These are phyloP conservation scores for Micromonas pusilla DNA, from an alignment of 139 green algal species.

Conservation along the genomic window DNA sequence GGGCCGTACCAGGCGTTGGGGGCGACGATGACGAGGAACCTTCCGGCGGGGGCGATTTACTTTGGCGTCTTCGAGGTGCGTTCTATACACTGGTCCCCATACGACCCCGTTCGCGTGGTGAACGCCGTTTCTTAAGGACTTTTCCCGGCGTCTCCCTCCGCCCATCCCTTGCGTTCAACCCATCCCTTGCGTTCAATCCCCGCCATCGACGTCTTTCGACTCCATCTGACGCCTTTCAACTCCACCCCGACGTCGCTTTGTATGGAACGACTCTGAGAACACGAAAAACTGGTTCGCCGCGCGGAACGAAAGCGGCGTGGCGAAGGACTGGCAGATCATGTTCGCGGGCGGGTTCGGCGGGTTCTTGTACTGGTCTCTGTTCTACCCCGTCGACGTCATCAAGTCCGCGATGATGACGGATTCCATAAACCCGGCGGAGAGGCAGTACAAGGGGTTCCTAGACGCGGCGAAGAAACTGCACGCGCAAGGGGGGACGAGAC, in stretches of 20 bases:
- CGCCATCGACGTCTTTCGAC: too few relatives aligned
- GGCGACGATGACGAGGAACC: slow-evolving; percentile 80
- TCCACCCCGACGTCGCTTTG: too few relatives aligned
- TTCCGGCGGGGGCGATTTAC: slow-evolving; percentile 85
- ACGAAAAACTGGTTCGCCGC: slow-evolving; percentile 59
- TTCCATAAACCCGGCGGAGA: slow-evolving; percentile 55
- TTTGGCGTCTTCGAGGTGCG: slow-evolving; percentile 87
- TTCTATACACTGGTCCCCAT: too few relatives aligned
- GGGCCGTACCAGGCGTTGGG: slow-evolving; percentile 80
- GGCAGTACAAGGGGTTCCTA: slow-evolving; percentile 61
- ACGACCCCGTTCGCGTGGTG: too few relatives aligned
- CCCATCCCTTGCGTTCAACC: too few relatives aligned
- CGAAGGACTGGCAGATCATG: slow-evolving; percentile 46
- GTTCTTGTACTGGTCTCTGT: slow-evolving; percentile 75
- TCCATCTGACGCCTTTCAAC: too few relatives aligned
- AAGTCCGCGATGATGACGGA: slow-evolving; percentile 86
- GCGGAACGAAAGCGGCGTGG: slow-evolving; percentile 27
- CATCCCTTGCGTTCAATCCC: too few relatives aligned
- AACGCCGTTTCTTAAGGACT: too few relatives aligned
- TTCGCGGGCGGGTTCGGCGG: slow-evolving; percentile 61
- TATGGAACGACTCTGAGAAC: too few relatives aligned
- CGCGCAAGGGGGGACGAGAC: slow-evolving; percentile 63
- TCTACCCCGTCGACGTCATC: slow-evolving; percentile 87
- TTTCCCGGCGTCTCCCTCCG: too few relatives aligned
- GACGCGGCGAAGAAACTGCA: slow-evolving; percentile 56